Evolutionary conservation across 305 asterid species (phyloP).

Genomic region (Fraxinus sp.): DNA sequence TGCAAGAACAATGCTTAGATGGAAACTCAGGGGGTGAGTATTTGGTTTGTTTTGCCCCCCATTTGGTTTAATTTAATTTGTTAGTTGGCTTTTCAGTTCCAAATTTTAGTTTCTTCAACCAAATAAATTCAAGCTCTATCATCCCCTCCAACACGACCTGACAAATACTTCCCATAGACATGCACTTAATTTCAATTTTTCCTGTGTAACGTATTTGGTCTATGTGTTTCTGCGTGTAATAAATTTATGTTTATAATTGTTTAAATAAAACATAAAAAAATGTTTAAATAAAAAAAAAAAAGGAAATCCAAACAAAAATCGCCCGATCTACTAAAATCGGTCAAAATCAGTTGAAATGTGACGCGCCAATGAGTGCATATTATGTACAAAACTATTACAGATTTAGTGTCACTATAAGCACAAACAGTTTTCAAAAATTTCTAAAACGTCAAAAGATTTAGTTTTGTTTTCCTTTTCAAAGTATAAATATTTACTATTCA

Average conservation of each 20-base stretch:
- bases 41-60: background rate
- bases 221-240: background rate
- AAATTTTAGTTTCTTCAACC: background rate
- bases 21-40: background rate
- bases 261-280: no score
- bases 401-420: background rate
- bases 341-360: background rate
- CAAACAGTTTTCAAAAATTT: background rate
- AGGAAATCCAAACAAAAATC: background rate
- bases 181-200: background rate
- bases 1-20: background rate
- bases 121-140: background rate
- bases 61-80: background rate
- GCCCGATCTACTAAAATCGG: no score
- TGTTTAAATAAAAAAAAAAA: no score
- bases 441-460: background rate
- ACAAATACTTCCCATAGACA: background rate
- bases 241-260: background rate
- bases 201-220: background rate
- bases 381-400: background rate
- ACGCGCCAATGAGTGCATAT: background rate
- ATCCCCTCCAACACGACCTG: background rate
- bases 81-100: background rate
- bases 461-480: no score
- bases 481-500: no score